These are phyloP conservation scores for Emergomyces orientalis DNA, from an alignment of 2,329 filamentous ascomycete species.

Conservation along the genomic window DNA sequence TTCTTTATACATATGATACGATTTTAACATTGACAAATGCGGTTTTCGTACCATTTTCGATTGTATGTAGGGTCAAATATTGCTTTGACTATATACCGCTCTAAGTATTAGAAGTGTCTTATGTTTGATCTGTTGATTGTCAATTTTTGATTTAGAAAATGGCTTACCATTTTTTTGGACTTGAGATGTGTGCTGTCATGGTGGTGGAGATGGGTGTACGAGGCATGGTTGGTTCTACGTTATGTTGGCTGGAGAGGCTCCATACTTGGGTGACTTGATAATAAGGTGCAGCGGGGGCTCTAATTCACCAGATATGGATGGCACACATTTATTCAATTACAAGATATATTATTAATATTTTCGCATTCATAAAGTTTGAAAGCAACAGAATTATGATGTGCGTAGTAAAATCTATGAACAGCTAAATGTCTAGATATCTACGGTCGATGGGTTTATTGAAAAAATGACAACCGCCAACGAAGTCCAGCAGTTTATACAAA, in stretches of 20 bases:
- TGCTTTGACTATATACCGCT: conserved; percentile 69
- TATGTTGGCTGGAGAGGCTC: too few species aligned
- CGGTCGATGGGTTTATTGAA: background rate
- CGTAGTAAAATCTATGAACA: background rate
- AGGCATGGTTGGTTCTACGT: background rate
- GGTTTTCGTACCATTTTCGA: conserved; percentile 70
- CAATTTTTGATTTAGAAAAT: conserved; percentile 1
- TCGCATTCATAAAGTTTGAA: background rate
- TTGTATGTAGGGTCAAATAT: conserved; percentile 86
- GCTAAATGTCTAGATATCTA: background rate
- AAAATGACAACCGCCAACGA: background rate
- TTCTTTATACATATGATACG: conserved; percentile 19
- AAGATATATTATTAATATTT: background rate
- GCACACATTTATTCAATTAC: background rate
- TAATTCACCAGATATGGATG: background rate
- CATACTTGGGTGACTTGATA: background rate
- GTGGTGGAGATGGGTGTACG: background rate
- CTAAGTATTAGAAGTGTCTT: conserved; percentile 16
- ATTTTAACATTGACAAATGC: too few species aligned
- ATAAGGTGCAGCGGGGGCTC: background rate
- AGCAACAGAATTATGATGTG: too few species aligned
- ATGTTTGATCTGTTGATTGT: background rate
- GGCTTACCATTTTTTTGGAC: conserved; percentile 19
- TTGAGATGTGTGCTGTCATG: background rate
- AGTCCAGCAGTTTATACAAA: background rate